Evolutionary conservation across 148 eudicot species (phyloP).

Genomic region (Rhododendron griersonianum): DNA sequence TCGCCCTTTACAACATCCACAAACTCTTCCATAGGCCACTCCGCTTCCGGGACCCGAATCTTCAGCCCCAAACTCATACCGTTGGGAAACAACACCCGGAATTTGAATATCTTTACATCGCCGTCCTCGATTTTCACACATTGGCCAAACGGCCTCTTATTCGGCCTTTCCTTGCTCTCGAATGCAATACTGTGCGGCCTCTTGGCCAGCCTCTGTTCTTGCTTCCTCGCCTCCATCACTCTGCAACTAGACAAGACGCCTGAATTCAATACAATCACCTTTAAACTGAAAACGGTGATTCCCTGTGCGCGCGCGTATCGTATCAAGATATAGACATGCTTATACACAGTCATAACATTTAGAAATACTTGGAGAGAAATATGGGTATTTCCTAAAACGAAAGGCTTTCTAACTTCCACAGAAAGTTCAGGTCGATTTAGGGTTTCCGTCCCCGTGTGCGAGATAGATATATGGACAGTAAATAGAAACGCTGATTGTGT

Average conservation of each 20-base stretch:
- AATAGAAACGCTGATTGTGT: background rate
- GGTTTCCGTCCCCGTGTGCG: background rate
- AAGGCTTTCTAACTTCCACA: background rate
- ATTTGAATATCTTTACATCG: slow-evolving; percentile 12
- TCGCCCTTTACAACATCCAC: slow-evolving; percentile 16
- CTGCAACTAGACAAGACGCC: background rate
- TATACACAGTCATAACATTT: background rate
- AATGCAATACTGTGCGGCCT: background rate
- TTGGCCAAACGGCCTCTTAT: background rate
- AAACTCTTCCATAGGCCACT: slow-evolving; percentile 28
- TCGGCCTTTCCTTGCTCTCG: slow-evolving; percentile 9
- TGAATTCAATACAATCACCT: background rate
- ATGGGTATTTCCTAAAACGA: background rate
- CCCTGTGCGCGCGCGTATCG: background rate
- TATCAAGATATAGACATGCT: background rate
- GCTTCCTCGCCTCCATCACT: background rate
- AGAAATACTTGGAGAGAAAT: too few relatives aligned
- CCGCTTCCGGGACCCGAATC: slow-evolving; percentile 13
- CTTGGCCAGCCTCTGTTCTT: background rate
- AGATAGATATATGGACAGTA: background rate
- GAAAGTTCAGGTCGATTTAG: background rate
- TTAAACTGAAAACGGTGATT: background rate
- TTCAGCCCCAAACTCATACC: slow-evolving; percentile 19
- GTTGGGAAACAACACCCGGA: slow-evolving; percentile 32
- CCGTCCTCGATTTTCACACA: background rate